Evolutionary conservation across 768 basidiomycete species (phyloP).

Genomic region (Sporobolomyces phaffii): DNA sequence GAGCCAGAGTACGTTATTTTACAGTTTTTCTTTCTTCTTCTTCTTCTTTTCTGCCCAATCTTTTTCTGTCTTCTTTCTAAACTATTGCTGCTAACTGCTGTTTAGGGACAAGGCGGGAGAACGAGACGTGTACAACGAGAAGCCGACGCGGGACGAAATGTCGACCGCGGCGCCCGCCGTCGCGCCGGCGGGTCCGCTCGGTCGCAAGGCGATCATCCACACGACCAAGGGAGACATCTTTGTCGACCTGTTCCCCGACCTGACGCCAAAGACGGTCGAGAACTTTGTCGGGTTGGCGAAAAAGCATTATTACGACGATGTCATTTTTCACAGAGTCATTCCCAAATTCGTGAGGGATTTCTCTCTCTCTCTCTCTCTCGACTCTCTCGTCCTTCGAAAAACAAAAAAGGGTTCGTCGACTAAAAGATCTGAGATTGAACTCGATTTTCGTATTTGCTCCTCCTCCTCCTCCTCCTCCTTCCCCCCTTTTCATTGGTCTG

Average conservation of each 20-base stretch:
- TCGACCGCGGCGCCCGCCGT: conserved; percentile 62
- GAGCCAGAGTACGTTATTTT: conserved; percentile 88
- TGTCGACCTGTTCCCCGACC: conserved; percentile 77
- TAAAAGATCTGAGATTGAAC: too few relatives aligned
- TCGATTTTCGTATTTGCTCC: too few relatives aligned
- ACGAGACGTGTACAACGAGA: conserved; percentile 96
- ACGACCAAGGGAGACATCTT: conserved; percentile 93
- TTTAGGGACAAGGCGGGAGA: conserved; percentile 74
- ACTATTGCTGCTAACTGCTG: conserved; percentile 8
- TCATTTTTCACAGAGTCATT: conserved; percentile 96
- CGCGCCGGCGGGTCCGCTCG: conserved; percentile 53
- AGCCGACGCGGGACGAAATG: conserved; percentile 92
- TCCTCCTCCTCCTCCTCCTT: too few relatives aligned
- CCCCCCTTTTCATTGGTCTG: too few relatives aligned
- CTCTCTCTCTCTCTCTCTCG: too few relatives aligned
- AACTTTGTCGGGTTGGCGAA: conserved; percentile 91
- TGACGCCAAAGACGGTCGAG: conserved; percentile 91
- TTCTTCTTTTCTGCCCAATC: too few relatives aligned
- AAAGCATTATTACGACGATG: conserved; percentile 82
- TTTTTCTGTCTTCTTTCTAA: background rate
- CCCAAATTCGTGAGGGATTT: conserved; percentile 79
- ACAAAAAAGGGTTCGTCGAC: too few relatives aligned
- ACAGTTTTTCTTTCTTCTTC: too few relatives aligned
- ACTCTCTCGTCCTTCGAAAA: too few relatives aligned
- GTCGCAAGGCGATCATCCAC: conserved; percentile 80